phyloP scores from a whole-genome alignment of 1,284 basidiomycete genomes.

The Trametes pubescens region DNA sequence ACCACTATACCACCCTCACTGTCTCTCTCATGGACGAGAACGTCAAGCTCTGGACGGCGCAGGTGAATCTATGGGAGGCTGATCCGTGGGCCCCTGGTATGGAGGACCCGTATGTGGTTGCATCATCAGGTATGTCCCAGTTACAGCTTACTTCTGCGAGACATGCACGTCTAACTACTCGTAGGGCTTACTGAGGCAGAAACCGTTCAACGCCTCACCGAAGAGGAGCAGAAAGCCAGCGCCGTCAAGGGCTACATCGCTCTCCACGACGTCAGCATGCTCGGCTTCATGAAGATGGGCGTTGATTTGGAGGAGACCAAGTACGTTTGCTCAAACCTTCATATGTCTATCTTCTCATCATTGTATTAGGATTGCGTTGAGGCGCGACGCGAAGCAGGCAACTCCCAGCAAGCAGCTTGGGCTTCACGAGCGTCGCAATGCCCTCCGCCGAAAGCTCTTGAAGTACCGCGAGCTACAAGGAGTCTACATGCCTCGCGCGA shows the following conservation, averaged over 20 bases:
- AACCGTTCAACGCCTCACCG: not conserved
- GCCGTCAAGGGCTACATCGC: not conserved
- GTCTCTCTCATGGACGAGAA: not conserved
- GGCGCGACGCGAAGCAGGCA: not conserved
- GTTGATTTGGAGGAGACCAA: not conserved
- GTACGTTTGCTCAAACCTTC: not conserved
- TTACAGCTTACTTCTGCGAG: no score
- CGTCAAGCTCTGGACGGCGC: not conserved
- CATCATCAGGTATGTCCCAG: not conserved
- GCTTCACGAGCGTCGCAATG: slow-evolving; percentile 3
- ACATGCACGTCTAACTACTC: no score
- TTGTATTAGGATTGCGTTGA: not conserved
- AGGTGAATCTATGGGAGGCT: not conserved
- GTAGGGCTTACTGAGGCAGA: not conserved
- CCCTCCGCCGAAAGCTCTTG: not conserved
- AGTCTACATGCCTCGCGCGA: slow-evolving; percentile 11
- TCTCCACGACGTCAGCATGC: not conserved
- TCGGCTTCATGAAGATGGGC: not conserved
- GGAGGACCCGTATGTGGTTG: not conserved
- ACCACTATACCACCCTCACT: not conserved
- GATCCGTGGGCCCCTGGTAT: not conserved
- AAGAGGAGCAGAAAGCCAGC: not conserved
- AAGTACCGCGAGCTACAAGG: slow-evolving; percentile 8
- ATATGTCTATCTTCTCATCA: no score
- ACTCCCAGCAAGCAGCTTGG: not conserved